Evolutionary conservation across 208 protist species (phyloP).

Genomic region (Leishmania martiniquensis): DNA sequence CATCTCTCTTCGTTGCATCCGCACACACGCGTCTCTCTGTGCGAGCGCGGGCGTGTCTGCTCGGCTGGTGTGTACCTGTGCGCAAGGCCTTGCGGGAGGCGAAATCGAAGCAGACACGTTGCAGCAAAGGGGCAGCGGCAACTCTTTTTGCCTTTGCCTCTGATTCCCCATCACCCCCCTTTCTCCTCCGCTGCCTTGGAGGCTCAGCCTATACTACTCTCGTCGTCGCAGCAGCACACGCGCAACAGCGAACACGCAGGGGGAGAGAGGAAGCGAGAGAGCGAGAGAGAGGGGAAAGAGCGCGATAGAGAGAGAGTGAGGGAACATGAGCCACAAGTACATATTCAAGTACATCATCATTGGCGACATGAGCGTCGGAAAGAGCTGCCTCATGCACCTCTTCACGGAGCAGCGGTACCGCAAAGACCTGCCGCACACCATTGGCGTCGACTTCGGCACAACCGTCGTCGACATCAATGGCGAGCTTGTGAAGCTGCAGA

Average conservation of each 20-base stretch:
- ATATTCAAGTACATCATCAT: constrained; percentile 99
- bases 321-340: constrained; percentile 83
- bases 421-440: constrained; percentile 96
- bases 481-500: constrained; percentile 97
- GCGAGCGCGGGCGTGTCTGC: background rate
- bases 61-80: background rate
- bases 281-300: background rate
- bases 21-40: background rate
- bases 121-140: background rate
- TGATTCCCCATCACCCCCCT: background rate
- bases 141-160: no score
- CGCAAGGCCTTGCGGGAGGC: background rate
- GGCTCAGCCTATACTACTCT: no score
- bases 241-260: background rate
- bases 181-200: no score
- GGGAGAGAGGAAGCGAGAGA: no score
- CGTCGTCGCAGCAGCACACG: no score
- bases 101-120: no score
- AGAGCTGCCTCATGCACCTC: constrained; percentile 97
- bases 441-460: constrained; percentile 99
- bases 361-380: constrained; percentile 97
- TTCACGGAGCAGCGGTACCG: constrained; percentile 98
- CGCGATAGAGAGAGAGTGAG: background rate
- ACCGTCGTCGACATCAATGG: constrained; percentile 95
- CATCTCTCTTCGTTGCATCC: background rate